phyloP scores from a whole-genome alignment of 345 rosid genomes.

The Eucalyptus urophylla region DNA sequence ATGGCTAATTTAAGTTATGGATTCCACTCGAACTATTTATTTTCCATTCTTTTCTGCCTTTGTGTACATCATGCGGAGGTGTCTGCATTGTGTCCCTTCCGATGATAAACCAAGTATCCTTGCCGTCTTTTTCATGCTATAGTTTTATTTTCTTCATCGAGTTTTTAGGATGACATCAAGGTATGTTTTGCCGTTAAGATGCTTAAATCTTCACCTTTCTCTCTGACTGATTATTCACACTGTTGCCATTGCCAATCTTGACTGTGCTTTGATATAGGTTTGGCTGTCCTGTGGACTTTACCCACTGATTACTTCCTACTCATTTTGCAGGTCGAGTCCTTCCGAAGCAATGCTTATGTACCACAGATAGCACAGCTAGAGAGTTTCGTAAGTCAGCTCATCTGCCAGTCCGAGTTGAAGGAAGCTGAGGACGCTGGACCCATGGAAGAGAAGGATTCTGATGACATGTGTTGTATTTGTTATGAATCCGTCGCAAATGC shows the following conservation, averaged over 20 bases:
- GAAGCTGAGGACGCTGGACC: slow-evolving; percentile 9
- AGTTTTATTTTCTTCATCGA: not conserved
- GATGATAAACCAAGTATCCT: not conserved
- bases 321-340: slow-evolving; percentile 47
- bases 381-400: slow-evolving; percentile 47
- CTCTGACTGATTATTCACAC: not conserved
- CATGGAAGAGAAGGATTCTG: slow-evolving; percentile 22
- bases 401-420: slow-evolving; percentile 27
- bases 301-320: not conserved
- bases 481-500: slow-evolving; percentile 56
- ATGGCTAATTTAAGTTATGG: not conserved
- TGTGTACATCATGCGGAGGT: not conserved
- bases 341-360: slow-evolving; percentile 37
- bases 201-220: not conserved
- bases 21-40: not conserved
- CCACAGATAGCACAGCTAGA: slow-evolving; percentile 51
- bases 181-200: not conserved
- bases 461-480: slow-evolving; percentile 78
- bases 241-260: not conserved
- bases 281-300: not conserved
- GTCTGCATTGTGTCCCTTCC: not conserved
- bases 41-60: not conserved
- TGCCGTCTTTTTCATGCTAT: not conserved
- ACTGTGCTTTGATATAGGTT: not conserved
- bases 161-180: not conserved